phyloP scores from a whole-genome alignment of 768 basidiomycete genomes.

The Lactifluus rugatus region DNA sequence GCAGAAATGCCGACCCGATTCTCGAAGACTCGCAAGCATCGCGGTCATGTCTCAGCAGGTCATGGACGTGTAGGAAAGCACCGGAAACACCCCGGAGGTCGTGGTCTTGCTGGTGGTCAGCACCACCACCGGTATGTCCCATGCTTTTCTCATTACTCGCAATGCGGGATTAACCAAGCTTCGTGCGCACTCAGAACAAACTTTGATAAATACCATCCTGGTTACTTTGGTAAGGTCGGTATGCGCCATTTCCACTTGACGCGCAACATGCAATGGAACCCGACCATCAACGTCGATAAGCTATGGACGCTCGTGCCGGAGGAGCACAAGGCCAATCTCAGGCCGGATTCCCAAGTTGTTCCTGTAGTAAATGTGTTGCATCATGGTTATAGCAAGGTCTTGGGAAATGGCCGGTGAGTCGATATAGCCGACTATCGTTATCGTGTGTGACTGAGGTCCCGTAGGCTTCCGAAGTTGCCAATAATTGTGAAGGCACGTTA shows the following conservation, averaged over 20 bases:
- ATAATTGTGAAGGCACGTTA: constrained; percentile 98
- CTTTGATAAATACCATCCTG: constrained; percentile 99
- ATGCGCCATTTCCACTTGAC: constrained; percentile 98
- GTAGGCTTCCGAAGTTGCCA: constrained; percentile 72
- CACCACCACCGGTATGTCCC: constrained; percentile 90
- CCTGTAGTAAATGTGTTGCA: constrained; percentile 87
- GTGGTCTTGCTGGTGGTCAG: constrained; percentile 99
- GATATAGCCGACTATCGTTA: not conserved
- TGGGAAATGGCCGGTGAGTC: constrained; percentile 87
- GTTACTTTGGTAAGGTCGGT: constrained; percentile 99
- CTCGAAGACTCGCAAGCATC: constrained; percentile 97
- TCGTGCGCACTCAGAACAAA: constrained; percentile 55
- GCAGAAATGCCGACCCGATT: constrained; percentile 88
- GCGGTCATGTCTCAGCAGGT: constrained; percentile 98
- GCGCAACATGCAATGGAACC: constrained; percentile 84
- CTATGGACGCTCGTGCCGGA: constrained; percentile 85
- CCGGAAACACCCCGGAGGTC: constrained; percentile 99
- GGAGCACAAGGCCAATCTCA: constrained; percentile 72
- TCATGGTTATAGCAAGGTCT: constrained; percentile 83
- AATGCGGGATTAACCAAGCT: not conserved
- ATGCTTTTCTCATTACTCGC: not conserved
- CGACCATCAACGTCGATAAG: constrained; percentile 98
- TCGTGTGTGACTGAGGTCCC: not conserved
- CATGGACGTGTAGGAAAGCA: constrained; percentile 99
- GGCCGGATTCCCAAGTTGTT: constrained; percentile 67